Percentiles rank a stretch among this genome's conserved stretches.
Conservation (phyloP, 1,284 basidiomycete genomes). For the Clitocybe nebularis region DNA sequence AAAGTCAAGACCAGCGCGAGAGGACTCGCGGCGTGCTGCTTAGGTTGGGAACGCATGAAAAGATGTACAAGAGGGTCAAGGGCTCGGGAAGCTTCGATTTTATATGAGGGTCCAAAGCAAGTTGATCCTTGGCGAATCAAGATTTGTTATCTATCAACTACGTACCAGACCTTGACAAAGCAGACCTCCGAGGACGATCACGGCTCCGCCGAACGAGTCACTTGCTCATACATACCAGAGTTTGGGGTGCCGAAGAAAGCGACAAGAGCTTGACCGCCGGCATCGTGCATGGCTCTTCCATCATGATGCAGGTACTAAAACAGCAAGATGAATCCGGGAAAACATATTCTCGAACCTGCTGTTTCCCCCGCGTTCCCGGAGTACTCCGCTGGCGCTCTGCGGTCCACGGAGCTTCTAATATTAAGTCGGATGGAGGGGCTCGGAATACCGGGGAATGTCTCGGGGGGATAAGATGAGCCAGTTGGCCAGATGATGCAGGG, state of each 20-base stretch:
- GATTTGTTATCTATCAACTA: slow-evolving; percentile 15
- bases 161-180: slow-evolving; percentile 13
- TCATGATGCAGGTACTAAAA: too few relatives aligned
- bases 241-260: slow-evolving; percentile 4
- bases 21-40: slow-evolving; percentile 7
- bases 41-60: slow-evolving; percentile 1
- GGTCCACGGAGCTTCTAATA: background rate
- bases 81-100: slow-evolving; percentile 5
- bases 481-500: background rate
- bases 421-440: background rate
- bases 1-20: slow-evolving; percentile 9
- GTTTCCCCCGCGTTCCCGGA: background rate
- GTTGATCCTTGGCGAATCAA: slow-evolving; percentile 7
- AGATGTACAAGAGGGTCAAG: background rate
- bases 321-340: background rate
- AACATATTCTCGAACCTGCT: background rate
- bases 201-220: slow-evolving; percentile 7
- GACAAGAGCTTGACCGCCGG: background rate
- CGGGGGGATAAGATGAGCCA: background rate
- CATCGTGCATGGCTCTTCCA: background rate
- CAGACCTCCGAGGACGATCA: slow-evolving; percentile 10
- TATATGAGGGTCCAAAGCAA: slow-evolving; percentile 10
- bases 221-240: slow-evolving; percentile 7
- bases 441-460: background rate
- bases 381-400: background rate